Base-by-base conservation (phyloP, 2,329 filamentous ascomycete genomes). In the Ophiocordyceps australis region DNA sequence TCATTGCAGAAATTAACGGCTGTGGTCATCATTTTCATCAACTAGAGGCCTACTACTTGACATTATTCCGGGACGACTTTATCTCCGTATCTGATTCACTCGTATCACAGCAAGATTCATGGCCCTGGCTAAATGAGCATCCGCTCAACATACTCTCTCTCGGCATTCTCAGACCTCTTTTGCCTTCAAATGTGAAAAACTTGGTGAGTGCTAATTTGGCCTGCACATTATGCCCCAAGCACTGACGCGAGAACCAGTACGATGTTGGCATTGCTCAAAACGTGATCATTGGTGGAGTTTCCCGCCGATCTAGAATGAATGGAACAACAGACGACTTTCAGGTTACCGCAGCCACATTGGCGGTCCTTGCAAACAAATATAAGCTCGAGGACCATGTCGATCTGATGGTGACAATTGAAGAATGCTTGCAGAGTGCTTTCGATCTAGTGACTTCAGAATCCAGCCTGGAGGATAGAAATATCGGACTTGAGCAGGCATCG, bases 331-430 rank as follows among this genome's bases (percentile, higher is more conserved):
- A 35, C 37, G 7, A 22, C 37, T n/a, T 24, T 37, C 8, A 24
- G 31, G 47, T 42, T 27, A 38, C 38, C 10, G 37, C 45, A 16
- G 48, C 47, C 1, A 50, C 60, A 9, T 39, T 59, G 9, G 47
- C 50, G 3, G 43, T 54, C 4, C 35, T 62, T 16, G 47, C 54
- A 25, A 62, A 62, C 36, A 62, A 59, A 32, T 49, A 53, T 37
- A 48, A 48, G 18, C 40, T 52, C 12, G 54, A 54, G 32, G 43
- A 35, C 6, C 25, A 41, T 6, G 33, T 32, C 7, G 30, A 32
- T 5, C 31, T 52, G 5, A 36, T 50, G 20, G 11, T 32, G 4
- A 28, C 33, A 7, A 25, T 52, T 2, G 42, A 49, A 27, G 29
- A 40, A 13, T 36, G 35, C 9, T 28, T 45, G 6, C 24, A 32